Conservation (phyloP, 257 asterid genomes). For the Linaria vulgaris region DNA sequence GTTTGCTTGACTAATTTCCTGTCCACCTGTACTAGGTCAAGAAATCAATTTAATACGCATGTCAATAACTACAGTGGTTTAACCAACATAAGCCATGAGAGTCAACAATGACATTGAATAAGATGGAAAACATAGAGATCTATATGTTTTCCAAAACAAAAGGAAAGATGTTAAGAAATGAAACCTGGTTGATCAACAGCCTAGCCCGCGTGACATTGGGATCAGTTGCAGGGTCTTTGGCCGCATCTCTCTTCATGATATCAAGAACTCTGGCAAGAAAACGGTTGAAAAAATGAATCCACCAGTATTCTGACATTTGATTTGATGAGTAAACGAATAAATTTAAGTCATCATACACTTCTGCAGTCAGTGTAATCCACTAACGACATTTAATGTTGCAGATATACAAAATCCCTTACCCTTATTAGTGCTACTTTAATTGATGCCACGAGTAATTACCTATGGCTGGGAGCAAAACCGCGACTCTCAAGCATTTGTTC, state of each 20-base stretch:
- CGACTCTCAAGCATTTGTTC: too few relatives aligned
- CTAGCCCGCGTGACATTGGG: slow-evolving; percentile 67
- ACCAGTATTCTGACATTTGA: slow-evolving; percentile 12
- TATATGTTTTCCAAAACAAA: slow-evolving; percentile 6
- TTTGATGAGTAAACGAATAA: slow-evolving; percentile 4
- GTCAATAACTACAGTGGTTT: not conserved
- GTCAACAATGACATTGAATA: slow-evolving; percentile 1
- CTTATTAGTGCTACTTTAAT: too few relatives aligned
- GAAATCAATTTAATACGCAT: slow-evolving; percentile 19
- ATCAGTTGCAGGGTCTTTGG: slow-evolving; percentile 66
- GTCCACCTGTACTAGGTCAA: slow-evolving; percentile 65
- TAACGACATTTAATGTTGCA: not conserved
- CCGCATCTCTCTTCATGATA: slow-evolving; percentile 83
- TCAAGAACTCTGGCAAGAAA: slow-evolving; percentile 72
- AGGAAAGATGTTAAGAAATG: not conserved
- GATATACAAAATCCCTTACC: too few relatives aligned
- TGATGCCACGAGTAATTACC: too few relatives aligned
- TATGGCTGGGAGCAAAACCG: slow-evolving; percentile 9
- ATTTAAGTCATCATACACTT: slow-evolving; percentile 1
- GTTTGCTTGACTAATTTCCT: slow-evolving; percentile 98
- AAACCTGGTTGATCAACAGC: slow-evolving; percentile 77
- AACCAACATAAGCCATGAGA: slow-evolving; percentile 9
- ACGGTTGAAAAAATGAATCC: slow-evolving; percentile 15
- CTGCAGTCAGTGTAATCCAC: not conserved
- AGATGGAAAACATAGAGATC: not conserved